Base-by-base conservation (phyloP, 2,329 filamentous ascomycete genomes). In the Phaeosphaeria sp. region DNA sequence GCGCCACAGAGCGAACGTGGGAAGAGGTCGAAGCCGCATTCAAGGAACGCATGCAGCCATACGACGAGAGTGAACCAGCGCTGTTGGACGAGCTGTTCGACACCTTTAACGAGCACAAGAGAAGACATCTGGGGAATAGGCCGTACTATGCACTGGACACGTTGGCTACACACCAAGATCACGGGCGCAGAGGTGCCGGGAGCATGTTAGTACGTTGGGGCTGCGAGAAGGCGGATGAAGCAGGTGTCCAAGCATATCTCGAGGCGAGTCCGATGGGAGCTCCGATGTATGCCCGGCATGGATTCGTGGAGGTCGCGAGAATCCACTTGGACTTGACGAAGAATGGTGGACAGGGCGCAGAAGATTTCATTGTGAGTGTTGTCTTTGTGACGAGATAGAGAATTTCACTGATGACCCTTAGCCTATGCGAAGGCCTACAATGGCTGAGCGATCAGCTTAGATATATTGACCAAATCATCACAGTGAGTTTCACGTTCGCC, bases 141-240 rank as follows among this genome's bases (percentile, higher is more conserved):
- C 60, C 66, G 2, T 69, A 75, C 51, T 74, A 62, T n/a, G 57
- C 56, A 1, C 63, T 77, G 5, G 71, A 74, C 30, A 74, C 71
- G 4, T 54, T 77, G 27, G 71, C 74, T 17, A 77, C 74, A 40
- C 55, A 70, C 21, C 61, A 68, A 8, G 42, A 68, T 3, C 74
- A 78, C 49, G 65, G 68, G 43, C 59, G 73, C 17, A 59, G 68
- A 6, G 75, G 75, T 7, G 75, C 75, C 2, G 75, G 74, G 0
- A 64, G 63, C 8, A 61, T 73, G 71, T 51, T 78, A 15, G 59
- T 77, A 17, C 39, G 62, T 7, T 76, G 73, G 73, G 75, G 75
- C 0, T 62, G 65, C 11, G 68, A 69, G 21, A 67, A 59, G 40
- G 75, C 74, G 18, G 74, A 78, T 51, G 64, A 72, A 52, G 61